Evolutionary conservation across 2,329 filamentous ascomycete genomes (phyloP).

Genomic region (Sphaceloma murrayae): DNA sequence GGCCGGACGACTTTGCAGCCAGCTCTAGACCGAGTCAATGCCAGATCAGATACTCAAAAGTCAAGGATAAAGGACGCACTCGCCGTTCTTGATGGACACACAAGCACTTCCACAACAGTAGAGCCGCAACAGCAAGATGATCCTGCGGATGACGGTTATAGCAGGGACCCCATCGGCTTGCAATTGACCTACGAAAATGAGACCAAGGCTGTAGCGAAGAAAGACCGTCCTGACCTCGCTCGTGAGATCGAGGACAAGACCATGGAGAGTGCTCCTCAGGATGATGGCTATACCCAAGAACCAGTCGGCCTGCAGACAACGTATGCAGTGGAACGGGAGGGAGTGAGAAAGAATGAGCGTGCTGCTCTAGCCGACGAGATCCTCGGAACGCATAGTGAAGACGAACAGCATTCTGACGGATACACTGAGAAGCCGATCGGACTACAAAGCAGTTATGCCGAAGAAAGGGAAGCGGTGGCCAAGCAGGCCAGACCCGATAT

Average conservation of each 20-base stretch:
- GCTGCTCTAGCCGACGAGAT: constrained; percentile 17
- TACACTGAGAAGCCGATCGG: constrained; percentile 19
- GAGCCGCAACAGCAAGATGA: background rate
- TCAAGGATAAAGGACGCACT: constrained; percentile 3
- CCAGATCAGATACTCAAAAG: constrained; percentile 10
- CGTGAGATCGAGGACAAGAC: constrained; percentile 13
- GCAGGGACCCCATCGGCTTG: constrained; percentile 10
- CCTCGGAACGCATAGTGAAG: too few relatives aligned
- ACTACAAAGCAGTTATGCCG: constrained; percentile 20
- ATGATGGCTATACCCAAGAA: constrained; percentile 18
- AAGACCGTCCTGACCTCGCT: constrained; percentile 10
- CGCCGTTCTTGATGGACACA: constrained; percentile 14
- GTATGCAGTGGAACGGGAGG: constrained; percentile 17
- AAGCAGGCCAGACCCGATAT: background rate
- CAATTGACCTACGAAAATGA: constrained; percentile 17
- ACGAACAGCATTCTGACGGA: too few relatives aligned
- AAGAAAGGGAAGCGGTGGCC: constrained; percentile 17
- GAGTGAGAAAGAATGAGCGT: background rate
- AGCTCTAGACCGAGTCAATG: constrained; percentile 25
- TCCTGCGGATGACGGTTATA: background rate
- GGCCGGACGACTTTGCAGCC: constrained; percentile 20
- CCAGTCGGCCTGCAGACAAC: constrained; percentile 19
- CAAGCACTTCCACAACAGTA: constrained; percentile 16
- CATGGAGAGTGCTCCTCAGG: background rate
- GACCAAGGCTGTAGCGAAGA: background rate